Conservation (phyloP, 1,139 yeast genomes). For the Geotrichum restrictum region DNA sequence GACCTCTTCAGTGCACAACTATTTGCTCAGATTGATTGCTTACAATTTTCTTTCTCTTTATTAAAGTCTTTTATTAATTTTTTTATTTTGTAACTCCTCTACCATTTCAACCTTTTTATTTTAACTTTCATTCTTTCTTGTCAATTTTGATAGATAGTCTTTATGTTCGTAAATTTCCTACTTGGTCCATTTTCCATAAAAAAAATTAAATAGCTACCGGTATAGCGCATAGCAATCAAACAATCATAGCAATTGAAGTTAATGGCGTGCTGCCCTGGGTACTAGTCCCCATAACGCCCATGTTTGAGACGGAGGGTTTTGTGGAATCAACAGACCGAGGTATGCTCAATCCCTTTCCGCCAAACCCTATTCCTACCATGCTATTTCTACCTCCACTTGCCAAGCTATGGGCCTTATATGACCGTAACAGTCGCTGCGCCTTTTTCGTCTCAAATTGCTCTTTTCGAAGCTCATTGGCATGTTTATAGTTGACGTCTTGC, state of each 20-base stretch:
- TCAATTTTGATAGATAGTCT: neutral
- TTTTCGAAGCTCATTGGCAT: slow-evolving; percentile 54
- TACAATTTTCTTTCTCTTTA: neutral
- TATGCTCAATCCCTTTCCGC: too few species aligned
- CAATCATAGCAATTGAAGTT: too few species aligned
- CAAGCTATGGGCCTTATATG: slow-evolving; percentile 11
- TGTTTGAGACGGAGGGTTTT: too few species aligned
- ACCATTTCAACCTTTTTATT: neutral
- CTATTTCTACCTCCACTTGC: neutral
- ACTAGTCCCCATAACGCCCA: neutral
- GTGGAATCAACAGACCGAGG: too few species aligned
- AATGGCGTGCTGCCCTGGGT: neutral
- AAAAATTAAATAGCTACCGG: too few species aligned
- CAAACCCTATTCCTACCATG: too few species aligned
- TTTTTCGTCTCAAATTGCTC: slow-evolving; percentile 55
- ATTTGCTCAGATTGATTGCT: neutral
- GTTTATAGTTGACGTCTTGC: slow-evolving; percentile 57
- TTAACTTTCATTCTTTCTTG: slow-evolving; percentile 5
- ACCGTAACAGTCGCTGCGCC: slow-evolving; percentile 43
- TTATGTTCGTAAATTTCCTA: neutral
- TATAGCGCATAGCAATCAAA: too few species aligned
- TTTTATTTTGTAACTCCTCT: neutral
- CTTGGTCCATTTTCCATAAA: too few species aligned
- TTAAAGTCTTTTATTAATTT: neutral
- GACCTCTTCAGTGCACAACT: neutral